Evolutionary conservation across 129 eudicot species (phyloP), one percentile per base, ranked within the genome.

Genomic region (Solidago caesia): DNA sequence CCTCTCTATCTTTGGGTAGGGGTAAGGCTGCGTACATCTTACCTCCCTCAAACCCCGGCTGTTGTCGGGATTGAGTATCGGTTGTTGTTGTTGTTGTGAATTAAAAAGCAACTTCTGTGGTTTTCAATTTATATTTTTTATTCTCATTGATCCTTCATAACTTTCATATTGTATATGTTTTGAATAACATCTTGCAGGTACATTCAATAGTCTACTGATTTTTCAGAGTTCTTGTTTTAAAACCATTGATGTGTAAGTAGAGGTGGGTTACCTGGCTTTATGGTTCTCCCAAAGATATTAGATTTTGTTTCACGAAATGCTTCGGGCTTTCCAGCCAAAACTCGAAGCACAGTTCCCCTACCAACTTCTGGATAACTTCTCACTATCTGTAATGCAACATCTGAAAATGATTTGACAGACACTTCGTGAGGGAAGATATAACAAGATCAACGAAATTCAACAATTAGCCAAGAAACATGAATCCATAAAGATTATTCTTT

Each of bases 321-420:
- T 12, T 66, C 49, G 48, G 73, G 73, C 52, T 60, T 85, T 71
- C 64, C 41, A 55, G 86, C 79, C 71, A 79, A 62, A 52, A 45
- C 61, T 57, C 69, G 75, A 51, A 76, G 79, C 8, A 51, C 71
- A 11, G 14, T 25, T 8, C 41, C 67, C 11, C 67, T 68, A 51
- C 71, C 74, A 68, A 73, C 48, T 47, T 68, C 78, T 42, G 56
- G 75, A 5, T n/a, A 1, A 27, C 67, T 41, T 58, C 14, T 15
- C 58, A 81, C 66, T 26, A 85, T 82, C 48, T 67, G 26, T 67
- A 85, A 14, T 25, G 82, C 86, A n/a, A 85, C 53, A 63, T 82
- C 89, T 85, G 56, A 33, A 58, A 44, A 53, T 27, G 16, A 44
- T 66, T 43, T 42, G 5, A 55, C 5, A 15, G 8, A 33, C 39